Conservation (phyloP, 768 basidiomycete species). For the Suillus subalutaceus region DNA sequence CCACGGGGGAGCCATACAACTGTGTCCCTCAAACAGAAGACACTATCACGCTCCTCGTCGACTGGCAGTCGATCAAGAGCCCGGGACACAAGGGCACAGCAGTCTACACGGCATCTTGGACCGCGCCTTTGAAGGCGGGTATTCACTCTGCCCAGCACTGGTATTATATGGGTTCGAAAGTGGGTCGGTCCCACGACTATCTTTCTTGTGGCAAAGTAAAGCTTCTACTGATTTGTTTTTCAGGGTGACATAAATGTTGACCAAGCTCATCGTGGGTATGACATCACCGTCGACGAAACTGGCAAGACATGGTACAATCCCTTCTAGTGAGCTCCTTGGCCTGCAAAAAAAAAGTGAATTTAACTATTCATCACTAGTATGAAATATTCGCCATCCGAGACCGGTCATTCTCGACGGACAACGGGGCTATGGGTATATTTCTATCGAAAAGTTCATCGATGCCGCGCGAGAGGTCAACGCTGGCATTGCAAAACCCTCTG, state of each 20-base stretch:
- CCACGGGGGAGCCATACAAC: slow-evolving; percentile 86
- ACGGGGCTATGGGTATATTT: slow-evolving; percentile 89
- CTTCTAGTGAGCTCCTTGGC: slow-evolving; percentile 68
- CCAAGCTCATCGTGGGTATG: slow-evolving; percentile 94
- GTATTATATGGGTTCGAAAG: slow-evolving; percentile 96
- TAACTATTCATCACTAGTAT: slow-evolving; percentile 53
- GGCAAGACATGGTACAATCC: slow-evolving; percentile 90
- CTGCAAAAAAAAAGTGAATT: neutral
- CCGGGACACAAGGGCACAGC: slow-evolving; percentile 80
- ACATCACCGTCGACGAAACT: slow-evolving; percentile 81
- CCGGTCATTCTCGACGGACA: slow-evolving; percentile 94
- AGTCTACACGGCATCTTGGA: slow-evolving; percentile 95
- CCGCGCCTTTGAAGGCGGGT: slow-evolving; percentile 87
- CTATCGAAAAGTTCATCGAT: slow-evolving; percentile 91
- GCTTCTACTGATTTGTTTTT: neutral
- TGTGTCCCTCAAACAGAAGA: slow-evolving; percentile 89
- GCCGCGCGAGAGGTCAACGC: slow-evolving; percentile 80
- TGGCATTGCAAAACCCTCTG: slow-evolving; percentile 60
- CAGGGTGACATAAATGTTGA: slow-evolving; percentile 92
- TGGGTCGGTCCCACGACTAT: slow-evolving; percentile 25
- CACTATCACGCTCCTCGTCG: slow-evolving; percentile 92
- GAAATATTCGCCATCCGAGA: slow-evolving; percentile 93
- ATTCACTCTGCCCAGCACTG: slow-evolving; percentile 90
- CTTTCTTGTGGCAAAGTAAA: slow-evolving; percentile 7
- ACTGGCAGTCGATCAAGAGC: slow-evolving; percentile 86